phyloP scores from a whole-genome alignment of 805 yeast species.

The Wickerhamiella qilinensis region DNA sequence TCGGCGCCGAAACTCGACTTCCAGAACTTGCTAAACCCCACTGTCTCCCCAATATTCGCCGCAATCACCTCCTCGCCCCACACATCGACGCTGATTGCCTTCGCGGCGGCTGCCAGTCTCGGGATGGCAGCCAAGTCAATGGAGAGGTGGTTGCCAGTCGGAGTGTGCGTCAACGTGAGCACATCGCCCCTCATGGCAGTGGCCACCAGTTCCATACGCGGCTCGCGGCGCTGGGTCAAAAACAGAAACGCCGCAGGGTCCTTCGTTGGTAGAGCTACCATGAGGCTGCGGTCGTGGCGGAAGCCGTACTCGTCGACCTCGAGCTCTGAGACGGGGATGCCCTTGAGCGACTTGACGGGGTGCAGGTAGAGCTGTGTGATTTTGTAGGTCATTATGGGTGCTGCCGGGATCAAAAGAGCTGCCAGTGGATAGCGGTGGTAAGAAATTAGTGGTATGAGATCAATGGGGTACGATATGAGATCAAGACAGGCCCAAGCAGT shows the following conservation, averaged over 20 bases:
- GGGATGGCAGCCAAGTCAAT: conserved; percentile 9
- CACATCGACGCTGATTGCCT: conserved; percentile 8
- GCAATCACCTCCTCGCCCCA: conserved; percentile 18
- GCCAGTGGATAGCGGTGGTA: too few species aligned
- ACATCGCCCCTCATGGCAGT: conserved; percentile 9
- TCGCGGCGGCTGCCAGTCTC: not conserved
- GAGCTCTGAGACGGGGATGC: conserved; percentile 14
- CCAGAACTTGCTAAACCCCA: conserved; percentile 5
- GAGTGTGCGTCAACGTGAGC: conserved; percentile 11
- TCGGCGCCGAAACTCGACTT: not conserved
- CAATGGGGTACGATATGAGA: too few species aligned
- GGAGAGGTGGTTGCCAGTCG: conserved; percentile 4
- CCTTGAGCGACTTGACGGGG: conserved; percentile 23
- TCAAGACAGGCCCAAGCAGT: too few species aligned
- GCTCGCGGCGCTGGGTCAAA: conserved; percentile 20
- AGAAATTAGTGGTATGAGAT: too few species aligned
- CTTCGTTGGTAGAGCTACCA: conserved; percentile 14
- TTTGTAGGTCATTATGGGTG: too few species aligned
- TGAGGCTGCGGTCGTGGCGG: conserved; percentile 20
- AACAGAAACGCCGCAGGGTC: conserved; percentile 8
- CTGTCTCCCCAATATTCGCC: conserved; percentile 11
- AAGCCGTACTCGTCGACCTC: conserved; percentile 20
- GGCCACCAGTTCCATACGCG: conserved; percentile 15
- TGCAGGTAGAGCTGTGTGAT: conserved; percentile 12
- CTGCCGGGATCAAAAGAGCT: too few species aligned